A percentile compares a stretch with the other conserved stretches of the same genome.
These are phyloP conservation scores for Triangularia setosa DNA, from an alignment of 2,329 filamentous ascomycete genomes.

Conservation along the genomic window DNA sequence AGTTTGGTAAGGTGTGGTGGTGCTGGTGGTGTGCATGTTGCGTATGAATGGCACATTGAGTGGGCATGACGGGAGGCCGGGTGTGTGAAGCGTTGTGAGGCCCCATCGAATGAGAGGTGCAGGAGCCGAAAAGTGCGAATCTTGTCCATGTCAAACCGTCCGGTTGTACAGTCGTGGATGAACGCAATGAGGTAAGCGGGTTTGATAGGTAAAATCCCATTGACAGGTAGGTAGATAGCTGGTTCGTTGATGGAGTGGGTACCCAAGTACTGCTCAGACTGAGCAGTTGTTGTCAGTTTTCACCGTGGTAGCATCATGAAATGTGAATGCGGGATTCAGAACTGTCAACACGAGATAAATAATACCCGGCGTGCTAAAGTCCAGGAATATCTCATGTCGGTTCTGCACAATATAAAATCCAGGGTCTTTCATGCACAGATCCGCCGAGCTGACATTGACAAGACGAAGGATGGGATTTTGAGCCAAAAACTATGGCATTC, in stretches of 20 bases:
- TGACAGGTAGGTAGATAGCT: background rate
- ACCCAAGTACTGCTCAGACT: background rate
- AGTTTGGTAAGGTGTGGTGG: background rate
- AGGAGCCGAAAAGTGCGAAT: conserved; percentile 1
- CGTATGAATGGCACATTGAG: background rate
- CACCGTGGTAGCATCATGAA: background rate
- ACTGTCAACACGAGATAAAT: background rate
- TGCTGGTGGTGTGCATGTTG: background rate
- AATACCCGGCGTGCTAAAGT: background rate
- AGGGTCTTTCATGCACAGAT: background rate
- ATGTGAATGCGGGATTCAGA: background rate
- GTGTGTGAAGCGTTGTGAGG: background rate
- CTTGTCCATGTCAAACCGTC: background rate
- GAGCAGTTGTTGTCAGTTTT: background rate
- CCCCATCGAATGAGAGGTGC: conserved; percentile 5
- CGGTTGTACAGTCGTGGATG: background rate
- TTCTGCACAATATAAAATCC: background rate
- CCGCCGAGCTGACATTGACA: background rate
- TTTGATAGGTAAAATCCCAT: background rate
- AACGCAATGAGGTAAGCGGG: background rate
- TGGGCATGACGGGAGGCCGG: background rate
- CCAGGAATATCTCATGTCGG: background rate
- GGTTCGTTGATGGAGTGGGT: background rate
- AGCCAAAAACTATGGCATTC: background rate
- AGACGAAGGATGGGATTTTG: background rate